Percentiles rank a stretch among this genome's conserved stretches.
Conservation (phyloP, 1,284 basidiomycete genomes). For the Boletus smithii region DNA sequence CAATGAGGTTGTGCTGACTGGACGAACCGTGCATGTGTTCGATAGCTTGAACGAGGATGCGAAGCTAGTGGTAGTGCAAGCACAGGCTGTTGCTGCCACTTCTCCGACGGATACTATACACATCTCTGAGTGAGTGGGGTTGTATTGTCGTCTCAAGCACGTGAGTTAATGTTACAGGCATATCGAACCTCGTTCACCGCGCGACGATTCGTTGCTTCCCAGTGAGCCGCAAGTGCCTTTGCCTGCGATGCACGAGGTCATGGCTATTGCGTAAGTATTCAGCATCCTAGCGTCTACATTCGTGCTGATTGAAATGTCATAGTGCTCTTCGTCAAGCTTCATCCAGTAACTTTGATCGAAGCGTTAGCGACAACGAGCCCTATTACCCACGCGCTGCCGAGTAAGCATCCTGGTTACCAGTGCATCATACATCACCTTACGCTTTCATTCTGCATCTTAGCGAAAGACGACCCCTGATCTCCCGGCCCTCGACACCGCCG, state of each 20-base stretch:
- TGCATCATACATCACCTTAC: constrained; percentile 4
- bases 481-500: constrained; percentile 27
- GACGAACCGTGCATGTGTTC: constrained; percentile 1
- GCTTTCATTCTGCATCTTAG: constrained; percentile 18
- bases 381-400: constrained; percentile 15
- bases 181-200: constrained; percentile 36
- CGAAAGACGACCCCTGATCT: constrained; percentile 40
- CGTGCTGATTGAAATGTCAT: background rate
- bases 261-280: constrained; percentile 30
- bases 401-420: constrained; percentile 15
- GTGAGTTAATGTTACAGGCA: constrained; percentile 10
- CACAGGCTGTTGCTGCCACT: constrained; percentile 8
- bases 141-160: constrained; percentile 4
- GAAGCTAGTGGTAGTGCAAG: constrained; percentile 14
- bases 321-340: constrained; percentile 25
- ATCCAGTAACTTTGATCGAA: constrained; percentile 28
- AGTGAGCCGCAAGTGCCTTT: constrained; percentile 35
- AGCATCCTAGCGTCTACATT: background rate
- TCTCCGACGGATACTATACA: constrained; percentile 31
- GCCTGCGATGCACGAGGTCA: constrained; percentile 39
- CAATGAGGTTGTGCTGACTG: background rate
- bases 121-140: constrained; percentile 24
- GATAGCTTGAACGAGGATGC: constrained; percentile 36
- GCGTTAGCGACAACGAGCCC: constrained; percentile 14
- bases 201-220: constrained; percentile 31